Evolutionary conservation across 2,329 filamentous ascomycete genomes (phyloP).

Genomic region (Pseudogymnoascus verrucosus): DNA sequence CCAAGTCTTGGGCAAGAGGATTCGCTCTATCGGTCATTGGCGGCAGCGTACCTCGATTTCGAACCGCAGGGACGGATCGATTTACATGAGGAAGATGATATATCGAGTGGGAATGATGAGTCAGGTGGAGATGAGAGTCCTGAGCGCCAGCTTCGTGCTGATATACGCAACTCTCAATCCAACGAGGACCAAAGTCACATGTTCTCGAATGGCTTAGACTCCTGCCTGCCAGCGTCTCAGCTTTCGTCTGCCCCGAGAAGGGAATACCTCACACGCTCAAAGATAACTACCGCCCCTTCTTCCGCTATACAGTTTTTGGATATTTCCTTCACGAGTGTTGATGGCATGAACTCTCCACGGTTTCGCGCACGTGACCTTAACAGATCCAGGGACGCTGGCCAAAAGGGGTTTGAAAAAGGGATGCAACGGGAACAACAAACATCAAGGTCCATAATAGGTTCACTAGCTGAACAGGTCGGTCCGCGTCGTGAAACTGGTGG

Average conservation of each 20-base stretch:
- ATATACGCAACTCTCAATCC: slow-evolving; percentile 14
- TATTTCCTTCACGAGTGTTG: slow-evolving; percentile 3
- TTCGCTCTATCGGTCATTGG: slow-evolving; percentile 25
- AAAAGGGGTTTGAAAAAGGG: background rate
- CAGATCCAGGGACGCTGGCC: background rate
- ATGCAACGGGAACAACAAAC: background rate
- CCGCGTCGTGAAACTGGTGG: background rate
- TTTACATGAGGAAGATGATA: slow-evolving; percentile 9
- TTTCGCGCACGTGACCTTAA: background rate
- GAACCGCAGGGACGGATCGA: slow-evolving; percentile 14
- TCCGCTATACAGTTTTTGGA: slow-evolving; percentile 5
- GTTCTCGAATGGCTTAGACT: background rate
- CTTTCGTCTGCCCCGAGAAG: background rate
- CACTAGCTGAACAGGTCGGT: no score
- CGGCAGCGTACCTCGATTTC: slow-evolving; percentile 25
- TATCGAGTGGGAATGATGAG: slow-evolving; percentile 28
- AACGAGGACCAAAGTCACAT: slow-evolving; percentile 16
- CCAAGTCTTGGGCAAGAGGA: slow-evolving; percentile 26
- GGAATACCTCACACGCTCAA: slow-evolving; percentile 2
- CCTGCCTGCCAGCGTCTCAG: background rate
- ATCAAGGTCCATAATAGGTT: background rate
- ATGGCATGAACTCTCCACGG: slow-evolving; percentile 1
- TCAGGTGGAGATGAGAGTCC: slow-evolving; percentile 35
- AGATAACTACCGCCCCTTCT: background rate
- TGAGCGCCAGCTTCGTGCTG: slow-evolving; percentile 28